Evolutionary conservation across 2,329 filamentous ascomycete species (phyloP), one percentile per base, ranked within the genome.

Genomic region (Ascochyta viciae-villosae): DNA sequence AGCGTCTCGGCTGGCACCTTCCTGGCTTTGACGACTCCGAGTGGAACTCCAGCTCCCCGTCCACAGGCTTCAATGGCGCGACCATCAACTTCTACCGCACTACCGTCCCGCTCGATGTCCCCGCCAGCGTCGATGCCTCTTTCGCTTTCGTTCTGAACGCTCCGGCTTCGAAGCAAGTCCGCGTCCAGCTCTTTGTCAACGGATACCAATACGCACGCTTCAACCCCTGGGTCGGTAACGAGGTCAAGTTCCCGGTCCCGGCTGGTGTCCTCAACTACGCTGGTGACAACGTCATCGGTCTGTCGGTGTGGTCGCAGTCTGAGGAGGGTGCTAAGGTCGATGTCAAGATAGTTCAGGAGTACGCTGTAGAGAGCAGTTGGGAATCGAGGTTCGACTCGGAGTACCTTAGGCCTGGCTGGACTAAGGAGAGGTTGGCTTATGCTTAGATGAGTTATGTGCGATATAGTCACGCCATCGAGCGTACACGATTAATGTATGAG

Each of bases 191-290:
- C 2, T 88, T 85, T 51, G 80, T 88, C n/a, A 88, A 88, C 51
- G 86, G 86, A 0, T 88, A 87, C 63, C 85, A 87, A 65, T 88
- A 86, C 61, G 85, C 83, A 2, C 80, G 83, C 7, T 88, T 82
- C 64, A 82, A 83, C 56, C 84, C 85, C 0, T 80, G 83, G 45
- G 85, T 88, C 35, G 86, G 86, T 0, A 83, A 86, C 42, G 85
- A 88, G 73, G 77, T 82, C 15, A 76, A 80, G 15, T 88, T 85
- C 63, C 85, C 86, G 0, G 82, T 88, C 2, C 85, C 84, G 1
- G 82, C 82, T 0, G 85, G 86, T 0, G 76, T 88, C 5, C 70
- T 87, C 8, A 78, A 87, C 64, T 86, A 87, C 55, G 71, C 73
- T 6, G 86, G 85, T 0, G 76, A 83, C 8, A 88, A 88, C 58